These are phyloP conservation scores for Suillus spraguei DNA, from an alignment of 768 basidiomycete genomes.

Conservation along the genomic window DNA sequence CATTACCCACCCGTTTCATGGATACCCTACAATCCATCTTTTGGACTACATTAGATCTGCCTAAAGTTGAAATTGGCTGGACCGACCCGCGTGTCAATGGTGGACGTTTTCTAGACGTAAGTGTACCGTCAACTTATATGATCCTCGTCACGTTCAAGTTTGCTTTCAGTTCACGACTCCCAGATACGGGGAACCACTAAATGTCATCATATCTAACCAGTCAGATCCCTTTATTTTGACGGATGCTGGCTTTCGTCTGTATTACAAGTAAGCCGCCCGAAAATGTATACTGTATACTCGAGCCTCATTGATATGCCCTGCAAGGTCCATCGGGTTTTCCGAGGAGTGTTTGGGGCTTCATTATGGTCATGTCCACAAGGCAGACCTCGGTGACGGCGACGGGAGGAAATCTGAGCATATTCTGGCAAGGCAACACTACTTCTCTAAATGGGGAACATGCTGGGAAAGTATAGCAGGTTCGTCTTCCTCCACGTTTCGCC, in stretches of 20 bases:
- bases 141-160: neutral
- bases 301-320: slow-evolving; percentile 4
- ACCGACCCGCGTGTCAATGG: slow-evolving; percentile 73
- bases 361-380: slow-evolving; percentile 72
- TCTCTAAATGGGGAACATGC: slow-evolving; percentile 81
- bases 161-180: slow-evolving; percentile 61
- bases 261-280: slow-evolving; percentile 55
- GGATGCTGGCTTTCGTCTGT: slow-evolving; percentile 66
- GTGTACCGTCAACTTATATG: slow-evolving; percentile 22
- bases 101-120: slow-evolving; percentile 76
- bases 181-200: slow-evolving; percentile 77
- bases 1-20: slow-evolving; percentile 3
- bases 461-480: slow-evolving; percentile 81
- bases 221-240: slow-evolving; percentile 84
- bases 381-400: slow-evolving; percentile 84
- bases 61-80: slow-evolving; percentile 44
- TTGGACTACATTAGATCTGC: slow-evolving; percentile 10
- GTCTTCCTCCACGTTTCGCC: slow-evolving; percentile 10
- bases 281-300: neutral
- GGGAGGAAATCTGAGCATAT: slow-evolving; percentile 67
- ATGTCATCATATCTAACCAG: slow-evolving; percentile 76
- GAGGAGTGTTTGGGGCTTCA: slow-evolving; percentile 83
- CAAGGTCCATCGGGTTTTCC: slow-evolving; percentile 79
- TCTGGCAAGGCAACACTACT: slow-evolving; percentile 78
- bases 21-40: slow-evolving; percentile 5